phyloP scores from a whole-genome alignment of 495 filamentous ascomycete species.

The Penicillium steckii region DNA sequence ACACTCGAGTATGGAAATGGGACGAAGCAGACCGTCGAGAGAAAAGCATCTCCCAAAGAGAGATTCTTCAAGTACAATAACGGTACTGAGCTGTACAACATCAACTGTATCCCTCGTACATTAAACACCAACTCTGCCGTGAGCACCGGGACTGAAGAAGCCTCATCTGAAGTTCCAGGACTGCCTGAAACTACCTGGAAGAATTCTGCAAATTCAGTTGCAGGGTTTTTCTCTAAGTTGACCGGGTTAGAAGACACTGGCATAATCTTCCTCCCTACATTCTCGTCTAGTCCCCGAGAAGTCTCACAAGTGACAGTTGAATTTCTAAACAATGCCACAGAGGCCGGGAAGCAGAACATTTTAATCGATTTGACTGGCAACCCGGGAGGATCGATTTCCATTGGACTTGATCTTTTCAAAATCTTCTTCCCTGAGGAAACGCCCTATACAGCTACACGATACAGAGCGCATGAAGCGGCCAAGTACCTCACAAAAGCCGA shows the following conservation, averaged over 20 bases:
- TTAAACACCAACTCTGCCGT: conserved; percentile 3
- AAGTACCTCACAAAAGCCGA: conserved; percentile 40
- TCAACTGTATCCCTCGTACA: conserved; percentile 22
- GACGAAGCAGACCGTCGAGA: conserved; percentile 15
- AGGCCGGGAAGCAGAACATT: conserved; percentile 42
- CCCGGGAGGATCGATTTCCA: conserved; percentile 44
- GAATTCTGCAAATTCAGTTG: conserved; percentile 29
- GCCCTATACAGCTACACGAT: conserved; percentile 41
- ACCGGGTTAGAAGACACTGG: conserved; percentile 31
- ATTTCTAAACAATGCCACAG: conserved; percentile 38
- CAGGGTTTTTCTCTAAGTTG: conserved; percentile 38
- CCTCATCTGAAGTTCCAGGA: conserved; percentile 33
- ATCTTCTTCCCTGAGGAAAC: conserved; percentile 36
- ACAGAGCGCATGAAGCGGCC: conserved; percentile 41
- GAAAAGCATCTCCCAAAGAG: conserved; percentile 19
- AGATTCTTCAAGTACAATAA: conserved; percentile 23
- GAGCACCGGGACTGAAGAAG: conserved; percentile 49
- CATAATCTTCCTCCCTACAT: conserved; percentile 40
- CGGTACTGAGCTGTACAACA: conserved; percentile 19
- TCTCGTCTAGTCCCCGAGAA: conserved; percentile 21
- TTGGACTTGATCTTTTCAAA: conserved; percentile 27
- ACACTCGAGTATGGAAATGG: conserved; percentile 22
- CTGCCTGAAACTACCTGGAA: conserved; percentile 60
- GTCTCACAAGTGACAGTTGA: conserved; percentile 23
- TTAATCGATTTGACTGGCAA: conserved; percentile 59